These are phyloP conservation scores for Lactarius hatsudake DNA, from an alignment of 768 basidiomycete species.

Conservation along the genomic window DNA sequence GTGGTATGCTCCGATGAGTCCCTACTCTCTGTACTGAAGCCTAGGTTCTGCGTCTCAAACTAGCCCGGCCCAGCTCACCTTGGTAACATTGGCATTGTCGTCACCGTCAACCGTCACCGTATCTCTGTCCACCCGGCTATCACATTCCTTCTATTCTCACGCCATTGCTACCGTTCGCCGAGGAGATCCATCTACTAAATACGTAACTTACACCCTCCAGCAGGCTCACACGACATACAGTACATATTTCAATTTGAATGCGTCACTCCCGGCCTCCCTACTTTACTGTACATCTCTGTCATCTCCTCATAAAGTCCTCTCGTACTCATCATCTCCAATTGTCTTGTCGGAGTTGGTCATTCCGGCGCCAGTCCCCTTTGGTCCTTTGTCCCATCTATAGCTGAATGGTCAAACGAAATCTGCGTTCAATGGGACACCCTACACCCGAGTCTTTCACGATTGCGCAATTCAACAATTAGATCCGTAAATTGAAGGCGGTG, in stretches of 20 bases:
- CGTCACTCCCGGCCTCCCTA: conserved; percentile 1
- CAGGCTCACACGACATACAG: background rate
- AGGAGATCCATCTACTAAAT: conserved; percentile 23
- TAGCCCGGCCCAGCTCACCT: background rate
- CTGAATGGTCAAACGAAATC: background rate
- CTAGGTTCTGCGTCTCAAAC: background rate
- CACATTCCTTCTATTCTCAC: conserved; percentile 17
- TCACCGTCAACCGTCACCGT: background rate
- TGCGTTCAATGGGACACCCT: background rate
- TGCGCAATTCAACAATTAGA: background rate
- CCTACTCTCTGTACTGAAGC: conserved; percentile 1
- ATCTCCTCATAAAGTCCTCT: background rate
- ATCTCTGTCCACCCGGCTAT: conserved; percentile 11
- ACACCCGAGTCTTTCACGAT: background rate
- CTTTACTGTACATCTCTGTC: background rate
- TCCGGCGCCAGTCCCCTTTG: background rate
- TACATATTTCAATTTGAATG: conserved; percentile 24
- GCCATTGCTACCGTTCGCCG: conserved; percentile 11
- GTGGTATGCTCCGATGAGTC: background rate
- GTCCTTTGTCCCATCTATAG: background rate
- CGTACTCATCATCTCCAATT: background rate
- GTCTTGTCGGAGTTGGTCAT: background rate
- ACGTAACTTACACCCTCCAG: conserved; percentile 8
- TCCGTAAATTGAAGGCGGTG: conserved; percentile 1
- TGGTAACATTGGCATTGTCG: background rate